Evolutionary conservation across 140 eudicot genomes (phyloP).

Genomic region (Stevia rebaudiana): DNA sequence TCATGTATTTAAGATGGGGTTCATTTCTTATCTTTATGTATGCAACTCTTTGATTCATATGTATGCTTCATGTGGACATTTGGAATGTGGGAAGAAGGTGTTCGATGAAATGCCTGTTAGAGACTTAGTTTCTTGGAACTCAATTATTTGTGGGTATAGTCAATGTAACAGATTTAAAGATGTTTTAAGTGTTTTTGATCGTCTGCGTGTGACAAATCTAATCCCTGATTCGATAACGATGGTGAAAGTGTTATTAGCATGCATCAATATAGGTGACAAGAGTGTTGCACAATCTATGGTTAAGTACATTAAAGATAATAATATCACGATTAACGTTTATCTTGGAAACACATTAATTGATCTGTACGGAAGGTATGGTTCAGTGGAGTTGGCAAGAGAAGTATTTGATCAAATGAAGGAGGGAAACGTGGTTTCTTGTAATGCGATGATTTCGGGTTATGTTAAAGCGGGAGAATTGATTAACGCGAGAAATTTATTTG

Average conservation of each 20-base stretch:
- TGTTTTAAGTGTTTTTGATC: conserved; percentile 38
- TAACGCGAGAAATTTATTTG: conserved; percentile 44
- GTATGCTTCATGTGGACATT: conserved; percentile 40
- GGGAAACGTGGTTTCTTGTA: conserved; percentile 25
- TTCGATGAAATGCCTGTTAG: conserved; percentile 23
- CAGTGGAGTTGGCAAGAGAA: conserved; percentile 27
- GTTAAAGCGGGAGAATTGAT: conserved; percentile 47
- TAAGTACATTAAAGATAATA: conserved; percentile 31
- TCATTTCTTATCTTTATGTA: conserved; percentile 44
- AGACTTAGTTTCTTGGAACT: conserved; percentile 23
- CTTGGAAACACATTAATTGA: conserved; percentile 67
- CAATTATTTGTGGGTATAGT: conserved; percentile 45
- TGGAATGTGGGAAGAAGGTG: conserved; percentile 32
- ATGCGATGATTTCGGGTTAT: conserved; percentile 22
- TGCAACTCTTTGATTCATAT: conserved; percentile 50
- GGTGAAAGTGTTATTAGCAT: conserved; percentile 56
- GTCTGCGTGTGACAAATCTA: conserved; percentile 32
- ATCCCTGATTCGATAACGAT: conserved; percentile 46
- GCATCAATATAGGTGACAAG: conserved; percentile 41
- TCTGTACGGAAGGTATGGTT: conserved; percentile 50
- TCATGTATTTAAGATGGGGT: conserved; percentile 47
- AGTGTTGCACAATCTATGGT: conserved; percentile 33
- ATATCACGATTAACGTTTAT: conserved; percentile 46
- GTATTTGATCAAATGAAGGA: conserved; percentile 52
- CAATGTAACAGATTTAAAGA: conserved; percentile 33